Base-by-base conservation (phyloP, 805 yeast species). In the Yarrowia sp. region DNA sequence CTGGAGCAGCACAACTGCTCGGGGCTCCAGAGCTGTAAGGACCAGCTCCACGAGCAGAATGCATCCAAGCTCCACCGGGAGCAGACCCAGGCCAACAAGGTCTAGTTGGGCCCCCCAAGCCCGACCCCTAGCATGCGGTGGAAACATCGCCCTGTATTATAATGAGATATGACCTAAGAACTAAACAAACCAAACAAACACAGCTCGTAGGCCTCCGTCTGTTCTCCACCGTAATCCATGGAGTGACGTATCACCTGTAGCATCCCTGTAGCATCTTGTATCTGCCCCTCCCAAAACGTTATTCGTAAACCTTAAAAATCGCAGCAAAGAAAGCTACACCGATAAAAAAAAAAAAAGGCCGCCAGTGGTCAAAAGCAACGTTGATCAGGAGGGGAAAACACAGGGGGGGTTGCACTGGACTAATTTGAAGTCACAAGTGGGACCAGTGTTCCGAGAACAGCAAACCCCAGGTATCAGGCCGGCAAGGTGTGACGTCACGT, bases 1-100 rank as follows among this genome's bases (percentile, higher is more conserved):
- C 82, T 92, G 79, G 97, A 92, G 78, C 92, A 88, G 77, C 97
- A 92, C 79, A 77, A 83, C 70, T 92, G 97, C 77, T 82, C 84
- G 69, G 97, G 95, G 8, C 83, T 92, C 70, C 89, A 88, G 75
- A 83, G 81, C 72, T 91, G 96, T 81, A 91, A 91, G 81, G 93
- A 91, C 74, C 86, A 84, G 74, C 87, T 91, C 72, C 96, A 91
- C 74, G 93, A 90, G 75, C 83, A 91, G 72, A 92, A 92, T 76
- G 97, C 97, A 52, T 83, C 88, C 75, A 90, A 90, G 79, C 83
- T 92, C 70, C 91, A 88, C 72, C 86, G 85, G 75, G 97, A 92
- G 78, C 93, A 91, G 80, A 92, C 97, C n/a, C 86, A 89, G 65
- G 83, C 89, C 64, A 83, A 86, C 73, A 87, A 88, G 80, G 91